Evolutionary conservation across 1,139 yeast genomes (phyloP), one percentile per base, ranked within the genome.

Genomic region (Geotrichum histeridarum): DNA sequence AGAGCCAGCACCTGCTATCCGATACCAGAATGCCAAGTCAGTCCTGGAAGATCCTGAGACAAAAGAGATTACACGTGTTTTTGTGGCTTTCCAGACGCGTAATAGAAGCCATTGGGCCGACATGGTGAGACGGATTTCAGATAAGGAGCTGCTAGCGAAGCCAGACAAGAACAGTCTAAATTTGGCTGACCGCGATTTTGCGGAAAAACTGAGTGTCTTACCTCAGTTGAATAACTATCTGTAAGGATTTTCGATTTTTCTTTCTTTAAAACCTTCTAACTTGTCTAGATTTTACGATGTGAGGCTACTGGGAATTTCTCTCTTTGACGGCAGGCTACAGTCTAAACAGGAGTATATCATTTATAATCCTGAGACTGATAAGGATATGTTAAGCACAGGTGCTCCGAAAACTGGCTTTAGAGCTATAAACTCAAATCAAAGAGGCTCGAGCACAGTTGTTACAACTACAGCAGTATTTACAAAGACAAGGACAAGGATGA

Each of bases 41-140:
- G 78, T 70, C 91, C 91, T 59, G 95, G 94, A 83, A 87, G 83
- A 1, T 96, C 86, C 50, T 96, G 96, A 56, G 84, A 81, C 68
- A 80, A 82, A 70, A 11, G 36, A 52, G 11, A 30, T 48, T 7
- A 12, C 35, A n/a, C 47, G 44, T 9, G 47, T 53, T 12, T 53
- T 33, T 53, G 36, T 53, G 14, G 50, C 49, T 2, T 36, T 17
- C 18, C 17, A 18, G 11, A 33, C 48, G 7, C 15, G 15, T 14
- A 33, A 43, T 35, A 46, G 50, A 3, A 12, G 12, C 8, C 15
- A 51, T n/a, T 31, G 35, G 11, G 42, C 49, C 7, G 32, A 38
- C 12, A 18, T 31, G 8, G 51, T 51, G 4, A 32, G 31, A 15
- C 38, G 41, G 14, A 43, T 42, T 3, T 39, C 51, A 4, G 50